These are phyloP conservation scores for Ceratocystis alfenasii DNA, from an alignment of 2,329 filamentous ascomycete genomes.

Conservation along the genomic window DNA sequence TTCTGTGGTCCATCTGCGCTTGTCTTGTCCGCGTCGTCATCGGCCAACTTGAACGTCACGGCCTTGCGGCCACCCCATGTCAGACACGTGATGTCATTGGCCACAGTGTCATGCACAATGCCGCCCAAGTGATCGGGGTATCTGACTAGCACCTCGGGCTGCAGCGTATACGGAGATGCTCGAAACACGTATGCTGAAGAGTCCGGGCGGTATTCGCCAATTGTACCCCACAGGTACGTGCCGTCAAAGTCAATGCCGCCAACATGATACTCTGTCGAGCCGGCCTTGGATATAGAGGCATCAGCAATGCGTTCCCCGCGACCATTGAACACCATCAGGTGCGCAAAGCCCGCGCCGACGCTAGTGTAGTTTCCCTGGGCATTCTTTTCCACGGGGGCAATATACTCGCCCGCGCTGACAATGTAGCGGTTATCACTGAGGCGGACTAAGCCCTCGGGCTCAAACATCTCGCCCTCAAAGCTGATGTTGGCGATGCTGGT, in stretches of 20 bases:
- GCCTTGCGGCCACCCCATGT: slow-evolving; percentile 38
- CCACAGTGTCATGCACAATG: slow-evolving; percentile 33
- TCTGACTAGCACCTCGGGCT: slow-evolving; percentile 30
- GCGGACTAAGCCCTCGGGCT: slow-evolving; percentile 39
- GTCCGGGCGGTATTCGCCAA: slow-evolving; percentile 39
- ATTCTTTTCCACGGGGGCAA: slow-evolving; percentile 29
- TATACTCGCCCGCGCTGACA: slow-evolving; percentile 36
- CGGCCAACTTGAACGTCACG: slow-evolving; percentile 29
- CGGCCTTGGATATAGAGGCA: slow-evolving; percentile 32
- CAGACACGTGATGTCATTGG: slow-evolving; percentile 31
- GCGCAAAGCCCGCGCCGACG: slow-evolving; percentile 34
- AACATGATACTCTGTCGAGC: slow-evolving; percentile 35
- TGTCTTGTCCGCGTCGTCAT: neutral
- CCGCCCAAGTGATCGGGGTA: slow-evolving; percentile 37
- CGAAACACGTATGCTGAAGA: slow-evolving; percentile 35
- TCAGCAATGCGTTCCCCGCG: slow-evolving; percentile 35
- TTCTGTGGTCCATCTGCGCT: neutral
- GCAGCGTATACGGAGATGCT: slow-evolving; percentile 31
- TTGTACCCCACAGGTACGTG: slow-evolving; percentile 35
- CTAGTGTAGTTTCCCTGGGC: slow-evolving; percentile 42
- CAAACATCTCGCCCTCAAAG: slow-evolving; percentile 36
- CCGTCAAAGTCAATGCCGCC: slow-evolving; percentile 41
- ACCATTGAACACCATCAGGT: slow-evolving; percentile 36
- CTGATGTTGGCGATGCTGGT: slow-evolving; percentile 33
- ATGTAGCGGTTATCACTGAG: slow-evolving; percentile 35